Conservation (phyloP, 768 basidiomycete species). For the Trametes sanguinea region DNA sequence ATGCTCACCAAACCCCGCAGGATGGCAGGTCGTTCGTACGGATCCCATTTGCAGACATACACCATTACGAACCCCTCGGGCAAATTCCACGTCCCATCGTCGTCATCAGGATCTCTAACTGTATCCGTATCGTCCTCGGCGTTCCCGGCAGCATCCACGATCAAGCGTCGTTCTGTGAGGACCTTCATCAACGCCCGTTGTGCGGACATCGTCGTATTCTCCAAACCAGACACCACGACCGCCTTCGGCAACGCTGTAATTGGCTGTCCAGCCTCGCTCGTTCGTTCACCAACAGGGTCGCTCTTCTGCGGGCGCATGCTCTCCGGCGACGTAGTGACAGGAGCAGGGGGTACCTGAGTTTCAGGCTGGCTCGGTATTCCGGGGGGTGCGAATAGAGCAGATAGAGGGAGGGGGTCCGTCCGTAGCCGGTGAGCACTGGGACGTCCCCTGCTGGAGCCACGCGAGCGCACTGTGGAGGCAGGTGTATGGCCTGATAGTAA, state of each 20-base stretch:
- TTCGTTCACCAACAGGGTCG: not conserved
- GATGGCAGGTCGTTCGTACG: conserved; percentile 64
- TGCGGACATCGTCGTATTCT: conserved; percentile 52
- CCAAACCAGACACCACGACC: conserved; percentile 71
- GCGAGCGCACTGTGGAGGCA: conserved; percentile 27
- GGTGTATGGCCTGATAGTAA: conserved; percentile 18
- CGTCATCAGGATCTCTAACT: conserved; percentile 14
- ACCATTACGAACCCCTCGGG: conserved; percentile 73
- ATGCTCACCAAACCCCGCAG: conserved; percentile 62
- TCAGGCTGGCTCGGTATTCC: conserved; percentile 6
- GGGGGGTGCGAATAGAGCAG: conserved; percentile 9
- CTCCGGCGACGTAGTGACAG: conserved; percentile 12
- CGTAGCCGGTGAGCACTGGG: conserved; percentile 14
- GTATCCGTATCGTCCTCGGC: conserved; percentile 31
- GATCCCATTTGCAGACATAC: conserved; percentile 68
- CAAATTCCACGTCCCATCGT: conserved; percentile 51
- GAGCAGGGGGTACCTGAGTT: not conserved
- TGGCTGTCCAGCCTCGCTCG: conserved; percentile 14
- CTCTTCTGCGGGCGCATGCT: conserved; percentile 17
- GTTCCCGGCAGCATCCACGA: conserved; percentile 42
- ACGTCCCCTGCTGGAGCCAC: conserved; percentile 17
- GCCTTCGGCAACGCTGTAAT: conserved; percentile 48
- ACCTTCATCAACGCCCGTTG: conserved; percentile 61
- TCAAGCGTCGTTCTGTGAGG: conserved; percentile 52
- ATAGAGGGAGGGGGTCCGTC: conserved; percentile 23